Evolutionary conservation across 139 green algal species (phyloP).

Genomic region (Chlorella sp.): DNA sequence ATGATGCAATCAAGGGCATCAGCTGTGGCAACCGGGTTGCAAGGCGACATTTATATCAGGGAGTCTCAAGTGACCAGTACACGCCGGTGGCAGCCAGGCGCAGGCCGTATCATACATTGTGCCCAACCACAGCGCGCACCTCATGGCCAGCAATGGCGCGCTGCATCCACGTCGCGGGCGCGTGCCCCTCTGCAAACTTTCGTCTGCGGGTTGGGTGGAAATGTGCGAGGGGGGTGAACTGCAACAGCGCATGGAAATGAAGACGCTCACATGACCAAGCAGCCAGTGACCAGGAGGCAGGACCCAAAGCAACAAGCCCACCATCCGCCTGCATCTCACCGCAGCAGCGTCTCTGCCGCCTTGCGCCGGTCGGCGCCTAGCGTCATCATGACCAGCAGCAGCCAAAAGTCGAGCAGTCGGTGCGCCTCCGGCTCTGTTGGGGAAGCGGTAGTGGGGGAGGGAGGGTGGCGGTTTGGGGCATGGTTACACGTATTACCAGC

Average conservation of each 20-base stretch:
- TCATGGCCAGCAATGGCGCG: slow-evolving; percentile 34
- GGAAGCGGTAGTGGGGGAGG: too few species aligned
- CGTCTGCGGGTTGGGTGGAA: background rate
- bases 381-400: slow-evolving; percentile 38
- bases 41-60: too few species aligned
- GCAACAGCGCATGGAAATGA: too few species aligned
- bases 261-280: too few species aligned
- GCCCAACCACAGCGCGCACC: background rate
- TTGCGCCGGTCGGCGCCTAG: slow-evolving; percentile 18
- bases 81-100: too few species aligned
- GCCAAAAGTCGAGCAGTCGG: slow-evolving; percentile 45
- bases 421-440: slow-evolving; percentile 21
- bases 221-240: background rate
- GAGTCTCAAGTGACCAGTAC: too few species aligned
- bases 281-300: too few species aligned
- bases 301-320: background rate
- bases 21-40: too few species aligned
- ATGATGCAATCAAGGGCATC: background rate
- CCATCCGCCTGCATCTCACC: background rate
- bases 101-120: too few species aligned
- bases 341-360: slow-evolving; percentile 34
- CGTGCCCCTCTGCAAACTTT: slow-evolving; percentile 44
- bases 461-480: too few species aligned
- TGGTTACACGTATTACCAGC: too few species aligned
- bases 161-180: slow-evolving; percentile 23